A percentile compares a stretch with the other conserved stretches of the same genome.
Evolutionary conservation across 768 basidiomycete species (phyloP).

Genomic region (Nidularia sp.): DNA sequence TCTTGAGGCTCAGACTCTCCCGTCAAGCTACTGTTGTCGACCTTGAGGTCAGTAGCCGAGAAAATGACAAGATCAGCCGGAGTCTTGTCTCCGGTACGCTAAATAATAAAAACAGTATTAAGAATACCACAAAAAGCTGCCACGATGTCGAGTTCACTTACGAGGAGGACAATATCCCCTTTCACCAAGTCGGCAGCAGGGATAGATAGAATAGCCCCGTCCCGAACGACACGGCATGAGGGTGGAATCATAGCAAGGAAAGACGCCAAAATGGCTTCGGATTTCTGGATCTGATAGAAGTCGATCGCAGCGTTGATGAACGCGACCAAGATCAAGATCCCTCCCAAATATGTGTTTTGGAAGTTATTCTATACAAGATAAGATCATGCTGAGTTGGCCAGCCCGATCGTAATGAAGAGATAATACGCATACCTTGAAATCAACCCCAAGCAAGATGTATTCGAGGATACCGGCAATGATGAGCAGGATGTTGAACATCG

Average conservation of each 20-base stretch:
- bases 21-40: conserved; percentile 69
- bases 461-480: conserved; percentile 64
- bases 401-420: too few relatives aligned
- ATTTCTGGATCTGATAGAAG: conserved; percentile 71
- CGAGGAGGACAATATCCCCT: conserved; percentile 63
- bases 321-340: conserved; percentile 62
- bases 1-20: conserved; percentile 73
- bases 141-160: conserved; percentile 25
- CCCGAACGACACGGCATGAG: conserved; percentile 58
- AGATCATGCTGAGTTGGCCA: too few relatives aligned
- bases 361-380: conserved; percentile 45
- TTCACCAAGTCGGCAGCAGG: conserved; percentile 62
- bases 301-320: conserved; percentile 71
- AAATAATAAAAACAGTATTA: conserved; percentile 6
- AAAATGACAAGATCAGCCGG: conserved; percentile 65
- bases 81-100: conserved; percentile 70
- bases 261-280: conserved; percentile 67
- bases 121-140: too few relatives aligned
- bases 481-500: conserved; percentile 65
- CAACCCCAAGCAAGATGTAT: conserved; percentile 59
- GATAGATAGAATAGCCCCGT: conserved; percentile 47
- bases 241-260: conserved; percentile 76
- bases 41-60: conserved; percentile 57
- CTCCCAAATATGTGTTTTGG: conserved; percentile 65
- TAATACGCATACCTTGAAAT: conserved; percentile 43